Evolutionary conservation across 73 alveolate genomes (phyloP), one percentile per base, ranked within the genome.

Genomic region (Paramecium octaurelia): DNA sequence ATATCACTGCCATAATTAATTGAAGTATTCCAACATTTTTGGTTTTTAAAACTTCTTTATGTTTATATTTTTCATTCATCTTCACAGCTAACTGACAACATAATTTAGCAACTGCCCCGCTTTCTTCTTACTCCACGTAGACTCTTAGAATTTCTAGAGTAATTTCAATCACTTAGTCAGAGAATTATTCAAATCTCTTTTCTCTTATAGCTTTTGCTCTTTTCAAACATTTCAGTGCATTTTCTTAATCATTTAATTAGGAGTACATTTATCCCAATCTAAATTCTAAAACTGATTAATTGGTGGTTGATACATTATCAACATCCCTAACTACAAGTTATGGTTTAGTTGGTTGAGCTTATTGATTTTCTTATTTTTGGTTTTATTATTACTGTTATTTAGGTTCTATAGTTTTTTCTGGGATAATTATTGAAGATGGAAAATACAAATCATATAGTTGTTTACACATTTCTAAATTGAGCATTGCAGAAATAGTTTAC

Each of bases 401-500:
- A 68, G 21, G 8, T 35, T 36, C 46, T 1, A 14, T 8, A 14
- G 10, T 27, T 73, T 40, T 73, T 3, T 29, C 59, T 73, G 12
- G 12, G 1, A 8, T 12, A 36, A 73, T 73, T n/a, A 20, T 2
- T 6, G 57, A 36, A 14, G 34, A 36, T 42, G 91, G 91, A 23
- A 80, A 80, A 35, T 44, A 80, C 21, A 24, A 9, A 80, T 80
- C 91, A 43, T 80, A 80, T 2, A 80, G 10, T 42, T 80, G 24
- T 42, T 80, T 80, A 42, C 64, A 40, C 91, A 80, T 80, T 48
- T 80, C 91, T 24, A 80, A 80, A 48, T 40, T 80, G 21, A 80
- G 38, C 91, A 80, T 80, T 20, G 91, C 70, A 11, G 91, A 80
- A 20, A 27, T 23, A 0, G 50, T 42, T 44, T 80, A 80, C 57